Evolutionary conservation across 169 alveolate species (phyloP).

Genomic region (Babesia ovis): DNA sequence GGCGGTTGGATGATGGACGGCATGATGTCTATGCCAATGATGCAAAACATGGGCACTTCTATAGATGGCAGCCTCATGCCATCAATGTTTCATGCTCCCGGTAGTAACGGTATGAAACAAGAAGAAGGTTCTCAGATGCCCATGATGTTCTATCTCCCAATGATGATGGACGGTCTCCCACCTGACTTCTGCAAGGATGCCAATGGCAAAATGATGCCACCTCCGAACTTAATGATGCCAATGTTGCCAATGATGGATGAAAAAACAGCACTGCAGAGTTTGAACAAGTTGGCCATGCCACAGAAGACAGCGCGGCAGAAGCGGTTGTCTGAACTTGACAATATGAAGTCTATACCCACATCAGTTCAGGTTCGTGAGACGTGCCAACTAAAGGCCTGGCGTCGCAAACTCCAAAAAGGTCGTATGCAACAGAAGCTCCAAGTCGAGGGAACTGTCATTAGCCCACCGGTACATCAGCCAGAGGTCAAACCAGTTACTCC

Average conservation of each 20-base stretch:
- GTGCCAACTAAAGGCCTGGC: slow-evolving; percentile 66
- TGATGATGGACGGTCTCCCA: slow-evolving; percentile 37
- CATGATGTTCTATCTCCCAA: slow-evolving; percentile 42
- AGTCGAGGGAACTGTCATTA: slow-evolving; percentile 5
- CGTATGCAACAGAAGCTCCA: slow-evolving; percentile 39
- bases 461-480: background rate
- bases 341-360: slow-evolving; percentile 53
- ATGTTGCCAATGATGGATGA: slow-evolving; percentile 54
- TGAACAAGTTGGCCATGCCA: slow-evolving; percentile 1
- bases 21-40: slow-evolving; percentile 29
- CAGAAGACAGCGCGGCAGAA: slow-evolving; percentile 37
- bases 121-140: slow-evolving; percentile 23
- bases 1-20: slow-evolving; percentile 38
- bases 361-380: slow-evolving; percentile 62
- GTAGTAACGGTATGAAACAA: background rate
- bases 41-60: slow-evolving; percentile 8
- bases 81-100: slow-evolving; percentile 16
- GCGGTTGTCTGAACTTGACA: slow-evolving; percentile 34
- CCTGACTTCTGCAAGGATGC: slow-evolving; percentile 36
- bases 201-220: slow-evolving; percentile 8
- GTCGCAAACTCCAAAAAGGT: slow-evolving; percentile 44
- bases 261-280: slow-evolving; percentile 21
- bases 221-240: slow-evolving; percentile 37
- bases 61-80: slow-evolving; percentile 43
- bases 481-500: background rate